Evolutionary conservation across 176 grass and related monocot species (phyloP).

Genomic region (Eragrostis curvula): DNA sequence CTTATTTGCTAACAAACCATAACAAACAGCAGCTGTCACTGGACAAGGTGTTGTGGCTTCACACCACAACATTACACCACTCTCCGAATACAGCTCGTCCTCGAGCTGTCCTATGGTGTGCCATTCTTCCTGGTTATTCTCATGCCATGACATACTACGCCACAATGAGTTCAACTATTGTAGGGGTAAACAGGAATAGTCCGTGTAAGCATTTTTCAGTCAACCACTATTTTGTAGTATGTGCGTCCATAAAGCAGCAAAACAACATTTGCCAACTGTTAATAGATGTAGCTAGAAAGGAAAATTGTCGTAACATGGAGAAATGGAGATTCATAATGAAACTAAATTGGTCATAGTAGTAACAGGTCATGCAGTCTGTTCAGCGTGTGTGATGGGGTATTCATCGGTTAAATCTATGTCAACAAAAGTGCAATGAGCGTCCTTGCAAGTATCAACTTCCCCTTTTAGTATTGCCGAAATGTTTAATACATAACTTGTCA

Average conservation of each 20-base stretch:
- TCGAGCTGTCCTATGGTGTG: too few species aligned
- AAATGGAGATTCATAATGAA: constrained; percentile 18
- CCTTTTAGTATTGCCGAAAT: not conserved
- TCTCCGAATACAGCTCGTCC: too few species aligned
- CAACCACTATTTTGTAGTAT: not conserved
- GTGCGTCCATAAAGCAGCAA: not conserved
- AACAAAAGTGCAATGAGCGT: not conserved
- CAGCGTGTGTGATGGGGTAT: not conserved
- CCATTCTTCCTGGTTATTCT: too few species aligned
- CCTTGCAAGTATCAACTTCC: not conserved
- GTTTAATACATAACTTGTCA: not conserved
- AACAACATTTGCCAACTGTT: too few species aligned
- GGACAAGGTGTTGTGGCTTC: too few species aligned
- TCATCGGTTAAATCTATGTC: not conserved
- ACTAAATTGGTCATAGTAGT: not conserved
- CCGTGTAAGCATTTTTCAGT: not conserved
- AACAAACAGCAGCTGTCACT: too few species aligned
- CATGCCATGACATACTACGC: not conserved
- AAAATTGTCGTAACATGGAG: not conserved
- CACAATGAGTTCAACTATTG: not conserved
- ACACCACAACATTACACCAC: too few species aligned
- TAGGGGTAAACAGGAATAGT: not conserved
- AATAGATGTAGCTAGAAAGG: not conserved
- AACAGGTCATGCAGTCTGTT: not conserved
- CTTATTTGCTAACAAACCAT: too few species aligned